Evolutionary conservation across 108 stramenopile species (phyloP).

Genomic region (Cyclotella sp.): DNA sequence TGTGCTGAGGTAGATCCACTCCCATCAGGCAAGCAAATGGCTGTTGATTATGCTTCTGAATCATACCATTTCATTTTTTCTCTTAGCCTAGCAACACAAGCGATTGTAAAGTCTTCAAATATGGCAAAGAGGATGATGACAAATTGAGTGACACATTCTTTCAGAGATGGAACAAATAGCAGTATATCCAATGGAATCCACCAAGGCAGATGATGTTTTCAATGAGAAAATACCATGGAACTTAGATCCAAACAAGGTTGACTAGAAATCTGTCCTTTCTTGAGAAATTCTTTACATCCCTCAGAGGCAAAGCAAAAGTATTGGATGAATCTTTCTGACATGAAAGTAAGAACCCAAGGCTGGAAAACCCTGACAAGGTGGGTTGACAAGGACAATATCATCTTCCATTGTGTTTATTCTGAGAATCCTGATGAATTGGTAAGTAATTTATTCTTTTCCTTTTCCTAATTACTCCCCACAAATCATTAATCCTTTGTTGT

Average conservation of each 20-base stretch:
- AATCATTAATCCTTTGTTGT: not conserved
- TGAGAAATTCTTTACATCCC: slow-evolving; percentile 8
- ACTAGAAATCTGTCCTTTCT: not conserved
- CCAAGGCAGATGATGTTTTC: not conserved
- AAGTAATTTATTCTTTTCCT: slow-evolving; percentile 4
- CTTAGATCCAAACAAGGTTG: slow-evolving; percentile 1
- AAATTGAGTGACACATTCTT: slow-evolving; percentile 5
- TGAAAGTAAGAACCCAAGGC: not conserved
- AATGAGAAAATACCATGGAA: not conserved
- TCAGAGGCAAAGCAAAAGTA: slow-evolving; percentile 13
- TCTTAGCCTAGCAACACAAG: not conserved
- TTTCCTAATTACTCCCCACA: not conserved
- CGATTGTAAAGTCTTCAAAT: not conserved
- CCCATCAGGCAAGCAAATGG: too few species aligned
- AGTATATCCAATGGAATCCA: not conserved
- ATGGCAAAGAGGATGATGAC: not conserved
- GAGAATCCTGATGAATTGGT: slow-evolving; percentile 37
- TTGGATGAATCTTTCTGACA: not conserved
- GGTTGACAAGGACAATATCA: not conserved
- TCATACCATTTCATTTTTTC: not conserved
- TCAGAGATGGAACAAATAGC: not conserved
- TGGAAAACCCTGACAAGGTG: not conserved
- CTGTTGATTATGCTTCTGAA: too few species aligned
- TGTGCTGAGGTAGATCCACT: too few species aligned
- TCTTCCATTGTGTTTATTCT: too few species aligned